These are phyloP conservation scores for Breynia disticha DNA, from an alignment of 441 rosid species.

Conservation along the genomic window DNA sequence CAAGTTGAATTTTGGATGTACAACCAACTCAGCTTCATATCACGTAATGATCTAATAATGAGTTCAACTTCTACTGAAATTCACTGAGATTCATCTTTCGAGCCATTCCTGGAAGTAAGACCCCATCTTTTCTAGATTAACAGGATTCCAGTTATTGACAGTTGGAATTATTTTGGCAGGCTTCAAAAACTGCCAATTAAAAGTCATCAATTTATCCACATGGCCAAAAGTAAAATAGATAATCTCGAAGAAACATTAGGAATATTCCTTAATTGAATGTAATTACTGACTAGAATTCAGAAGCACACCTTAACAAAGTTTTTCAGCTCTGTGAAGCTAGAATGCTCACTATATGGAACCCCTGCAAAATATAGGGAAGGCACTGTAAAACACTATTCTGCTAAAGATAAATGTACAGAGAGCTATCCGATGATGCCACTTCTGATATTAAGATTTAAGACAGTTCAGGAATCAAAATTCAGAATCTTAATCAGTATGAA, in stretches of 20 bases:
- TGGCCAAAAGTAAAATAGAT: too few relatives aligned
- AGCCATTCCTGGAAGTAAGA: slow-evolving; percentile 68
- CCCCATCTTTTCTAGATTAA: slow-evolving; percentile 59
- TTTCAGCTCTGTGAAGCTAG: slow-evolving; percentile 68
- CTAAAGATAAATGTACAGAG: background rate
- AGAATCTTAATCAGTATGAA: slow-evolving; percentile 10
- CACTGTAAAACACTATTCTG: slow-evolving; percentile 10
- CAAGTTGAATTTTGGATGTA: too few relatives aligned
- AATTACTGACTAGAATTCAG: slow-evolving; percentile 2
- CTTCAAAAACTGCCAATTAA: slow-evolving; percentile 42
- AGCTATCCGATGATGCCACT: too few relatives aligned
- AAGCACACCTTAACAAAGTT: slow-evolving; percentile 63
- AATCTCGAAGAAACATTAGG: too few relatives aligned
- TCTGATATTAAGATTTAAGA: too few relatives aligned
- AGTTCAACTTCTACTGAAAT: background rate
- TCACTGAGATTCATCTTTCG: slow-evolving; percentile 16
- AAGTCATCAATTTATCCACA: slow-evolving; percentile 3
- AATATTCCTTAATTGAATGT: background rate
- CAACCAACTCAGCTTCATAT: too few relatives aligned
- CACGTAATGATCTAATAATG: background rate
- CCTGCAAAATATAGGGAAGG: slow-evolving; percentile 29
- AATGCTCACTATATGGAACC: slow-evolving; percentile 83
- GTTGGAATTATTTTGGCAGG: slow-evolving; percentile 77
- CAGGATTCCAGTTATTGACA: slow-evolving; percentile 51
- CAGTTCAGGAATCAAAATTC: background rate